Conservation (phyloP, 2,329 filamentous ascomycete species). For the Aspergillus sp. region DNA sequence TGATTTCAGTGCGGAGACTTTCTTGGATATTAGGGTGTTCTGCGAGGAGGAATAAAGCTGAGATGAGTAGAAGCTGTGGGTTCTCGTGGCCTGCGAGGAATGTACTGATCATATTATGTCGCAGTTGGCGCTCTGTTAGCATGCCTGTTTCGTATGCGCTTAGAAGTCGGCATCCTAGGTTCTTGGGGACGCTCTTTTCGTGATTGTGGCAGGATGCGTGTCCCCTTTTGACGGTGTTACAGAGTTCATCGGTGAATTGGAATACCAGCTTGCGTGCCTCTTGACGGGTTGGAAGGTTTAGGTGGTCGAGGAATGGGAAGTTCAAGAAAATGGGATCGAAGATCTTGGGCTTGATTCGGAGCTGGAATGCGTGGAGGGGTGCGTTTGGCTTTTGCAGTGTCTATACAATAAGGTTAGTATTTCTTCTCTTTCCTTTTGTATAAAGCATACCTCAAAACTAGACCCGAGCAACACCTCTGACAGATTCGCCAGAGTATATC, state of each 20-base stretch:
- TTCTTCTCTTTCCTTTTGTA: neutral
- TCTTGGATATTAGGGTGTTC: conserved; percentile 21
- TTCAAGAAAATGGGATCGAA: conserved; percentile 38
- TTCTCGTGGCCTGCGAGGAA: conserved; percentile 44
- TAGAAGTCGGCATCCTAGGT: conserved; percentile 1
- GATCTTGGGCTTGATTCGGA: conserved; percentile 30
- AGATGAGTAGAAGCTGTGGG: conserved; percentile 34
- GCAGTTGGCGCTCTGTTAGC: conserved; percentile 34
- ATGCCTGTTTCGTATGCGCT: conserved; percentile 14
- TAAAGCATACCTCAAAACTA: neutral
- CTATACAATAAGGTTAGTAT: neutral
- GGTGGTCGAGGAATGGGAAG: conserved; percentile 33
- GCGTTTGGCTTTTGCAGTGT: neutral
- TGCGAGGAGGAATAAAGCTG: conserved; percentile 33
- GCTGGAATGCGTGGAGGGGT: conserved; percentile 10
- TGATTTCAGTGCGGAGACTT: neutral
- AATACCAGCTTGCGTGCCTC: conserved; percentile 25
- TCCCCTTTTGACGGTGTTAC: neutral
- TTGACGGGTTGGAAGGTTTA: conserved; percentile 25
- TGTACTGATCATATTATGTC: conserved; percentile 37
- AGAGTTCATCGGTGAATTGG: neutral
- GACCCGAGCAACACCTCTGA: neutral
- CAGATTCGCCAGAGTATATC: conserved; percentile 11
- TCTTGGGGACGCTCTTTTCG: neutral
- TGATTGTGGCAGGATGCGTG: neutral